These are phyloP conservation scores for Yamadazyma pseudoaaseri DNA, from an alignment of 1,139 yeast genomes.

Conservation along the genomic window DNA sequence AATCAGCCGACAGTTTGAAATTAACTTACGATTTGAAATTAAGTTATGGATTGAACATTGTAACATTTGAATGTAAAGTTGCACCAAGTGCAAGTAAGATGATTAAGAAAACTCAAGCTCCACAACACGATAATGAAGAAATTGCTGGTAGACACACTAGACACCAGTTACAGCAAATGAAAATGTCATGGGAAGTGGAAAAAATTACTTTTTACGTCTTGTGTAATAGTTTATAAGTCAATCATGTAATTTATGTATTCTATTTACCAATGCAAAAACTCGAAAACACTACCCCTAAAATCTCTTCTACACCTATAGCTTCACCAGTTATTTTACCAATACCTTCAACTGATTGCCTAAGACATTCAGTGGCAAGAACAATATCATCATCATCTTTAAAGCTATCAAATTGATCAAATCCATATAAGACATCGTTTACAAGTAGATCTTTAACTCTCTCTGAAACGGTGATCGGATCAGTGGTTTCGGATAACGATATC, in stretches of 20 bases:
- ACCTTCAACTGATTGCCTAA: conserved; percentile 76
- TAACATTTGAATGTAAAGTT: conserved; percentile 47
- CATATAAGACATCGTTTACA: conserved; percentile 67
- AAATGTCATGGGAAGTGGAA: conserved; percentile 50
- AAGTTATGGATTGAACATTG: conserved; percentile 46
- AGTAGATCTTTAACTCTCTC: conserved; percentile 74
- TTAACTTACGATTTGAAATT: conserved; percentile 50
- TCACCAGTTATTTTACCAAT: conserved; percentile 92
- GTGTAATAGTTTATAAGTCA: conserved; percentile 18
- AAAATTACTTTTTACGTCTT: conserved; percentile 34
- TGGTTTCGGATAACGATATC: conserved; percentile 46
- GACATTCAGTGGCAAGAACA: conserved; percentile 77
- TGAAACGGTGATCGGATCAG: conserved; percentile 70
- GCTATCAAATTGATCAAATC: conserved; percentile 58
- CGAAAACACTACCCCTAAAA: conserved; percentile 86
- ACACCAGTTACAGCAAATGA: conserved; percentile 47
- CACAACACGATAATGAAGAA: conserved; percentile 27
- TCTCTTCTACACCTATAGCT: conserved; percentile 85
- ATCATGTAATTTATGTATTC: conserved; percentile 7
- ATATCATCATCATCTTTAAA: conserved; percentile 62
- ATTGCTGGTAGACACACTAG: conserved; percentile 45
- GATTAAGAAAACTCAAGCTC: conserved; percentile 25
- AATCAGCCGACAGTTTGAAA: conserved; percentile 21
- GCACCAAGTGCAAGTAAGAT: conserved; percentile 37
- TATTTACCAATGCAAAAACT: conserved; percentile 93